Conservation (phyloP, 179 eudicot species). For the Beta corolliflora region DNA sequence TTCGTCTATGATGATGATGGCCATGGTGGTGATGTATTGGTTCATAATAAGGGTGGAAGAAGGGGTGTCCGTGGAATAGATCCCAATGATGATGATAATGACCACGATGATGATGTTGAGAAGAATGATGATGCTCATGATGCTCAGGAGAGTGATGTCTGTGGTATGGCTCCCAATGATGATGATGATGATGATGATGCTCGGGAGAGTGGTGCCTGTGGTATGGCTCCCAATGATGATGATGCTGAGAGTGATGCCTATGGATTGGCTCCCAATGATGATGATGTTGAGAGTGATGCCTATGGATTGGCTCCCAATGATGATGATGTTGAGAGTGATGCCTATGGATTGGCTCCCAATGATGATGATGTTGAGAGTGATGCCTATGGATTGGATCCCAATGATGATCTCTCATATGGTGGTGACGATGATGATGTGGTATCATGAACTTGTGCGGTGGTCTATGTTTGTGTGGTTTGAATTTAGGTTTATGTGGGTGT, state of each 20-base stretch:
- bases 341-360: too few relatives aligned
- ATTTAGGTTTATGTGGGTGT: constrained; percentile 11
- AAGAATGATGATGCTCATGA: constrained; percentile 18
- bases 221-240: constrained; percentile 15
- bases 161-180: constrained; percentile 2
- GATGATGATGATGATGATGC: constrained; percentile 23
- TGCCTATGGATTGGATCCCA: constrained; percentile 7
- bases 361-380: too few relatives aligned
- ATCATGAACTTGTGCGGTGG: constrained; percentile 16
- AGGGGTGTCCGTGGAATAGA: not conserved
- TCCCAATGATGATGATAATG: constrained; percentile 20
- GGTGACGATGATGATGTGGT: constrained; percentile 23
- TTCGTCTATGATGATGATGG: constrained; percentile 19
- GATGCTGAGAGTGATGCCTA: not conserved
- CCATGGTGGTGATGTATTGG: constrained; percentile 17
- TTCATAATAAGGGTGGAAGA: not conserved
- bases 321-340: not conserved
- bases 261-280: constrained; percentile 11
- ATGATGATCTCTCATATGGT: constrained; percentile 10
- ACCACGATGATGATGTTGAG: not conserved
- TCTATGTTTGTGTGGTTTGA: constrained; percentile 5
- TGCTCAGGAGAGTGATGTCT: too few relatives aligned
- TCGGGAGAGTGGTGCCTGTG: not conserved
- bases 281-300: not conserved
- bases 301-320: constrained; percentile 9